Evolutionary conservation across 2,329 filamentous ascomycete genomes (phyloP), one percentile per base, ranked within the genome.

Genomic region (Rutstroemia sp.): DNA sequence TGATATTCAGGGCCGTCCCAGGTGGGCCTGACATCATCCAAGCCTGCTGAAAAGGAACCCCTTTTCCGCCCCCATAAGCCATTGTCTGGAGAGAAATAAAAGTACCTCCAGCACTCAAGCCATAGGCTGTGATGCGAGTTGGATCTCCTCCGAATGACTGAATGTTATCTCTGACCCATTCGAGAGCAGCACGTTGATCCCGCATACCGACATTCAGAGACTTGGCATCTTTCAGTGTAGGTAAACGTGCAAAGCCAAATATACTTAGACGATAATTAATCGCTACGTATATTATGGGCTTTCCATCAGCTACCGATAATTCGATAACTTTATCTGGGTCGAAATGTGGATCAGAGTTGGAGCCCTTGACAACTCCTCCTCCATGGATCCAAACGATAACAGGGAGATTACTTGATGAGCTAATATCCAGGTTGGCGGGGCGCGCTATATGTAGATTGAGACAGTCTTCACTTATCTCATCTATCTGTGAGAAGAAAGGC

Each of bases 191-290:
- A n/a, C 54, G 57, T 23, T 57, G 57, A n/a, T 56, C 54, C 18
- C 49, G 23, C 25, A 59, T 44, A 5, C 57, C 57, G 37, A 52
- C 25, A 37, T 59, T 59, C 25, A 56, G 30, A 21, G 53, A 45
- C 8, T 49, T 53, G 7, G 19, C 23, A 7, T 57, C 19, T 30
- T 56, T 56, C 9, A 56, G 12, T 5, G 50, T 4, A 7, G 34
- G 23, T 2, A 52, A 21, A 16, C 45, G 48, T 18, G 53, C 30
- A 23, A 59, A 59, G 4, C 53, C 54, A 18, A 59, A 57, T 5
- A 53, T 56, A 8, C 18, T 45, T 5, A 59, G 37, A 10, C 53
- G 49, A 16, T 53, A 57, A 23, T 56, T 45, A 10, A 59, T 38
- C 5, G 57, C 48, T 5, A 42, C 49, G n/a, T 30, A 53, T 0